A percentile compares a stretch with the other conserved stretches of the same genome.
phyloP scores from a whole-genome alignment of 495 filamentous ascomycete species.

The Penicillium waksmanii region DNA sequence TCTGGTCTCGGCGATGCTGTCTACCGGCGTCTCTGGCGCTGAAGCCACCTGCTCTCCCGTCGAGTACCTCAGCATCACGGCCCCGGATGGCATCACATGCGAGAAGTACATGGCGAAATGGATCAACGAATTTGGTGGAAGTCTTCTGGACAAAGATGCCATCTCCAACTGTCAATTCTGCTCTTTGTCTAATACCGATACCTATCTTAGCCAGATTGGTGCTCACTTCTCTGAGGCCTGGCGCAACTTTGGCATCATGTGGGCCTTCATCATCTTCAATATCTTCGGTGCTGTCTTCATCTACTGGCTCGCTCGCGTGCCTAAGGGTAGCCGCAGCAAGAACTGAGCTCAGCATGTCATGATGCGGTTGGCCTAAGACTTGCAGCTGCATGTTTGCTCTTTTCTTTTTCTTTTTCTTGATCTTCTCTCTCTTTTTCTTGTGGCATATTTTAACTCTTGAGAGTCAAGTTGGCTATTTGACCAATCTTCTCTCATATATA shows the following conservation, averaged over 20 bases:
- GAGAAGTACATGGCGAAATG: slow-evolving; percentile 58
- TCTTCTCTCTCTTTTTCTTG: neutral
- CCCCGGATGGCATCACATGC: slow-evolving; percentile 57
- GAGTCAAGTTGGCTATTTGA: no score
- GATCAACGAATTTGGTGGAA: slow-evolving; percentile 53
- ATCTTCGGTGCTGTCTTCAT: slow-evolving; percentile 66
- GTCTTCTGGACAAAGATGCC: slow-evolving; percentile 53
- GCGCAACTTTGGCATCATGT: slow-evolving; percentile 72
- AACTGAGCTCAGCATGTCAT: neutral
- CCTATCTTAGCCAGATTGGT: slow-evolving; percentile 55
- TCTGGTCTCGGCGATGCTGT: slow-evolving; percentile 65
- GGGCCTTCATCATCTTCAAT: slow-evolving; percentile 74
- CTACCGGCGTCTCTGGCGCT: slow-evolving; percentile 62
- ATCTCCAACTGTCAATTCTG: slow-evolving; percentile 67
- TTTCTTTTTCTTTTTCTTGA: slow-evolving; percentile 1
- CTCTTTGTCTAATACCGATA: slow-evolving; percentile 60
- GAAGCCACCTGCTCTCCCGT: slow-evolving; percentile 57
- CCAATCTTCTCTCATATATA: neutral
- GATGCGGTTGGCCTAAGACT: neutral
- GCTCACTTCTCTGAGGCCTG: slow-evolving; percentile 64
- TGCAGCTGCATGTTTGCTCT: neutral
- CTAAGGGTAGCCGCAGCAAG: slow-evolving; percentile 58
- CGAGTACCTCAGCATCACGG: slow-evolving; percentile 60
- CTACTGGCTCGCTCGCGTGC: slow-evolving; percentile 81
- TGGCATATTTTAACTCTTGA: neutral